Evolutionary conservation across 495 filamentous ascomycete species (phyloP), one percentile per base, ranked within the genome.

Genomic region (Xylaria castorea): DNA sequence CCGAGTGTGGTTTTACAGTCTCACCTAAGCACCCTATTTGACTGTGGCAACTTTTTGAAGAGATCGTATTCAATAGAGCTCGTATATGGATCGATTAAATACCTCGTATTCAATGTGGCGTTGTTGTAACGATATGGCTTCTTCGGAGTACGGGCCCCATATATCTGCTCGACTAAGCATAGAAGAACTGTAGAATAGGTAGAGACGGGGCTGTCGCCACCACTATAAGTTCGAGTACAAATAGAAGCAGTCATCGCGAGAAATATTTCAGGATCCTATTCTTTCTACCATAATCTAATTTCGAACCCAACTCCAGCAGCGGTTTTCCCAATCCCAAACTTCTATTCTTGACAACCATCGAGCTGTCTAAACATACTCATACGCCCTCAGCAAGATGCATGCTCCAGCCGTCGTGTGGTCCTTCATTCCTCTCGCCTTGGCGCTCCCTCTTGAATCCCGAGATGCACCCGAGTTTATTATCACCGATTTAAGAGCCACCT

Each of bases 401-500:
- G 11, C 22, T 34, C 61, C 5, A 64, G 8, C n/a, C 5, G 18
- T 44, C 12, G 9, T 44, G n/a, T 64, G 38, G 61, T 57, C 76
- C 18, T 68, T 76, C 55, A 44, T 73, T 25, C 72, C 76, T 48
- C 57, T 75, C 27, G 65, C 66, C 65, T 70, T 75, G 5, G 70
- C 76, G 3, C 51, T 73, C 6, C 75, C 76, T 27, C 60, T 75
- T 14, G 51, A 74, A 46, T 27, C 70, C 5, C 70, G 75, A 50
- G 75, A 75, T 32, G 62, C 70, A 16, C 67, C 53, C 4, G 67
- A 75, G 20, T 78, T 78, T 65, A 63, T 30, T n/a, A 69, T 78
- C 38, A 78, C 75, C n/a, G 66, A 69, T 32, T 66, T 78, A 7
- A 5, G 61, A 46, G 76, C 72, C 9, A 74, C 73, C n/a, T 76